Percentiles rank a stretch among this genome's conserved stretches.
phyloP scores from a whole-genome alignment of 2,329 filamentous ascomycete genomes.

The Penicillium sp. region DNA sequence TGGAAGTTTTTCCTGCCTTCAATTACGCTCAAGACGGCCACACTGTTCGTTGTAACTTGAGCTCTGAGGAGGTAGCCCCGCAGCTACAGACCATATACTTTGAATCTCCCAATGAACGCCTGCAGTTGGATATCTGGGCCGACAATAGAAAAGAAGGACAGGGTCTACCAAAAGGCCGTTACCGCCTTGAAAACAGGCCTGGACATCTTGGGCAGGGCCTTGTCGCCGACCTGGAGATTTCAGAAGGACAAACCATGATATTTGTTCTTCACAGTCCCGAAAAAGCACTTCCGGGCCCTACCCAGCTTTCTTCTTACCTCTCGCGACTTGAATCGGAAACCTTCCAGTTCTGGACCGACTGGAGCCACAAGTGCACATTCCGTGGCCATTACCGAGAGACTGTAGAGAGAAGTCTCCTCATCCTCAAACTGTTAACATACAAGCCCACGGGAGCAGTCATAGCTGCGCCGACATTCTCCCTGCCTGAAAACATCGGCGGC shows the following conservation, averaged over 20 bases:
- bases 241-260: slow-evolving; percentile 65
- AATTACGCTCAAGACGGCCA: slow-evolving; percentile 65
- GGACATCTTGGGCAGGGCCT: slow-evolving; percentile 61
- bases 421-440: slow-evolving; percentile 72
- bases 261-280: slow-evolving; percentile 65
- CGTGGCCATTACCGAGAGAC: slow-evolving; percentile 70
- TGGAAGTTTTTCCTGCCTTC: slow-evolving; percentile 70
- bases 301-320: slow-evolving; percentile 57
- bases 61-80: slow-evolving; percentile 36
- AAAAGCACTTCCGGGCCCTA: slow-evolving; percentile 53
- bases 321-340: slow-evolving; percentile 65
- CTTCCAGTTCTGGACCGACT: slow-evolving; percentile 68
- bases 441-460: slow-evolving; percentile 76
- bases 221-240: slow-evolving; percentile 55
- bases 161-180: slow-evolving; percentile 49
- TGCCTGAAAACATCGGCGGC: slow-evolving; percentile 70
- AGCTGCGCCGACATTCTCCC: slow-evolving; percentile 71
- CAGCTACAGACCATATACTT: slow-evolving; percentile 61
- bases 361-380: slow-evolving; percentile 68
- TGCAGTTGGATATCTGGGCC: slow-evolving; percentile 66
- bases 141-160: slow-evolving; percentile 54
- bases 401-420: slow-evolving; percentile 66
- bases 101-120: slow-evolving; percentile 53
- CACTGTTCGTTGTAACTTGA: slow-evolving; percentile 28
- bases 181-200: slow-evolving; percentile 51